Conservation (phyloP, 2,329 filamentous ascomycete species). For the Chaetomium sp. region DNA sequence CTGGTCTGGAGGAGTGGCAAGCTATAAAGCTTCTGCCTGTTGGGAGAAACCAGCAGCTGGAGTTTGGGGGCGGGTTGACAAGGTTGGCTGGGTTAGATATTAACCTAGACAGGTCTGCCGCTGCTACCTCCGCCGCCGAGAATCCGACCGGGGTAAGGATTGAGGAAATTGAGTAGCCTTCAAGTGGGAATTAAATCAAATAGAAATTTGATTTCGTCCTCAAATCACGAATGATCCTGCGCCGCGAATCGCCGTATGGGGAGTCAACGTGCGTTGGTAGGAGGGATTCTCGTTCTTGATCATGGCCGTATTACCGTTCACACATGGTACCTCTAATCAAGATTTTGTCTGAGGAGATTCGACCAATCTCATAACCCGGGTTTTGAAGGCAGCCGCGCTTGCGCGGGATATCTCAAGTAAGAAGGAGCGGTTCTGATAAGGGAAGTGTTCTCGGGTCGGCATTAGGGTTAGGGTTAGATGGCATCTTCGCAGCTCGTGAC, state of each 20-base stretch:
- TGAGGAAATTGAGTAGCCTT: slow-evolving; percentile 53
- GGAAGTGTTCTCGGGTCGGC: too few species aligned
- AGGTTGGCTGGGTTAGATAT: slow-evolving; percentile 40
- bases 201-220: too few species aligned
- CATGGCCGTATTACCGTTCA: too few species aligned
- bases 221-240: too few species aligned
- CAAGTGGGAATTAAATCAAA: too few species aligned
- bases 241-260: too few species aligned
- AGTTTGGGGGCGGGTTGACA: slow-evolving; percentile 15
- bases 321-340: too few species aligned
- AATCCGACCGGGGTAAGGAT: slow-evolving; percentile 37
- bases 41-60: slow-evolving; percentile 1
- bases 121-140: background rate
- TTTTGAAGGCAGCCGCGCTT: background rate
- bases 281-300: too few species aligned
- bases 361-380: background rate
- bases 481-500: slow-evolving; percentile 2
- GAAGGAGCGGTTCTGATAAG: background rate
- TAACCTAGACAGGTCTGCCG: slow-evolving; percentile 24
- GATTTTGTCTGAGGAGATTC: too few species aligned
- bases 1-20: slow-evolving; percentile 58
- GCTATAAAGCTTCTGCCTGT: slow-evolving; percentile 33
- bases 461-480: slow-evolving; percentile 3
- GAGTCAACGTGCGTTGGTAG: too few species aligned
- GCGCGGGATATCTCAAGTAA: background rate